Percentiles rank a stretch among this genome's conserved stretches.
Evolutionary conservation across 169 alveolate species (phyloP).

Genomic region (Cryptosporidium meleagridis): DNA sequence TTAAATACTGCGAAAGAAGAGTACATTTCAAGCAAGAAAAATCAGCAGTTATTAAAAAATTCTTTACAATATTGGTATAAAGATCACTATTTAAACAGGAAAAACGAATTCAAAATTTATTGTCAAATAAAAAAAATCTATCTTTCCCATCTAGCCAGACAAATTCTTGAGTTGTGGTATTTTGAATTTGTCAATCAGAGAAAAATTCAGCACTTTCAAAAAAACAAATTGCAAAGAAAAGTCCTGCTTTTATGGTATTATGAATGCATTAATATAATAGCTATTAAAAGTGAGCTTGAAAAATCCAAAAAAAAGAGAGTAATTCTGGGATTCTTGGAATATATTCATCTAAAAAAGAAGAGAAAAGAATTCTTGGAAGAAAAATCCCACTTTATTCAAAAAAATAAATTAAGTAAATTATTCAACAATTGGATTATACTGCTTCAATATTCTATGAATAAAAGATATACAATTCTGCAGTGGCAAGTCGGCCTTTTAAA

Average conservation of each 20-base stretch:
- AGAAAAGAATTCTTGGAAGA: background rate
- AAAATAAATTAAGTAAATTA: background rate
- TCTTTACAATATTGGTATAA: conserved; percentile 27
- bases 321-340: background rate
- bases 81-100: conserved; percentile 25
- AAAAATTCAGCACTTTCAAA: background rate
- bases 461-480: conserved; percentile 49
- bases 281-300: background rate
- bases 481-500: conserved; percentile 33
- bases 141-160: background rate
- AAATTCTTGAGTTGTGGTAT: conserved; percentile 1
- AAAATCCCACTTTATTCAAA: background rate
- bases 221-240: background rate
- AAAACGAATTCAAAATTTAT: background rate
- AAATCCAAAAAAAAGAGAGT: background rate
- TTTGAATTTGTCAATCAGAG: background rate
- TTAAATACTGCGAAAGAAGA: conserved; percentile 15
- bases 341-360: background rate
- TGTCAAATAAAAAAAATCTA: background rate
- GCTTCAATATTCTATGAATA: conserved; percentile 47
- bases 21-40: background rate
- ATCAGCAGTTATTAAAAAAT: background rate
- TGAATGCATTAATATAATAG: background rate
- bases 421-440: conserved; percentile 38
- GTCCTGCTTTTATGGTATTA: background rate